Percentiles rank a stretch among this genome's conserved stretches.
Conservation (phyloP, 2,329 filamentous ascomycete genomes). For the Talaromyces sp. region DNA sequence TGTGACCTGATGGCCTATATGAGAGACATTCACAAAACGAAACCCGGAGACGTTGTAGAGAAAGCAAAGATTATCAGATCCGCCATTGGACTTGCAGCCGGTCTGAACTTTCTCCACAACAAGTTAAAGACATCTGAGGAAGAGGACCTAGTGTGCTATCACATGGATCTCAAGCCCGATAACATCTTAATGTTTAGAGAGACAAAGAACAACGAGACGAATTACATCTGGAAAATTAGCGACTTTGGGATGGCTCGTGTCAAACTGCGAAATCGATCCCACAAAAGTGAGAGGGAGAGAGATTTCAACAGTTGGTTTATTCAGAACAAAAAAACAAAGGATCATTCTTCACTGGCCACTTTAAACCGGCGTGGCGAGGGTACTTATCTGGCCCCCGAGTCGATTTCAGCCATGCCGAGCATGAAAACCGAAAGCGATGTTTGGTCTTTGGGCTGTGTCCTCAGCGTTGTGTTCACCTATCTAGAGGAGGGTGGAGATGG, state of each 20-base stretch:
- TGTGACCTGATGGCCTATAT: conserved; percentile 36
- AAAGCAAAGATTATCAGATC: conserved; percentile 23
- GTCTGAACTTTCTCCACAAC: conserved; percentile 34
- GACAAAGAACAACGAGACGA: conserved; percentile 12
- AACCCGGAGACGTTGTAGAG: conserved; percentile 12
- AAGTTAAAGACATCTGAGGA: conserved; percentile 21
- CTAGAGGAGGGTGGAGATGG: conserved; percentile 25
- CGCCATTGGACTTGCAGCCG: conserved; percentile 28
- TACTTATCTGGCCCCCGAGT: conserved; percentile 35
- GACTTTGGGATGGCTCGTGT: conserved; percentile 39
- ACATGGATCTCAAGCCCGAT: conserved; percentile 37
- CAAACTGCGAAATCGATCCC: conserved; percentile 20
- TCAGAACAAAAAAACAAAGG: conserved; percentile 13
- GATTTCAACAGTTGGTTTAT: conserved; percentile 21
- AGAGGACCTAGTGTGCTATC: conserved; percentile 32
- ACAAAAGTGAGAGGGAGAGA: conserved; percentile 20
- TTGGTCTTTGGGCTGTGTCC: conserved; percentile 38
- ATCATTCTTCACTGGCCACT: conserved; percentile 13
- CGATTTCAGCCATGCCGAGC: conserved; percentile 13
- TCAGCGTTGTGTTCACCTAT: conserved; percentile 35
- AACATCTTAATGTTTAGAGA: conserved; percentile 27
- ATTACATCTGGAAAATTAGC: conserved; percentile 35
- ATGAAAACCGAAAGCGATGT: conserved; percentile 34
- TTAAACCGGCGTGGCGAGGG: conserved; percentile 26
- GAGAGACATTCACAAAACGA: conserved; percentile 15